Base-by-base conservation (phyloP, 345 rosid species). In the Salix suchowensis region DNA sequence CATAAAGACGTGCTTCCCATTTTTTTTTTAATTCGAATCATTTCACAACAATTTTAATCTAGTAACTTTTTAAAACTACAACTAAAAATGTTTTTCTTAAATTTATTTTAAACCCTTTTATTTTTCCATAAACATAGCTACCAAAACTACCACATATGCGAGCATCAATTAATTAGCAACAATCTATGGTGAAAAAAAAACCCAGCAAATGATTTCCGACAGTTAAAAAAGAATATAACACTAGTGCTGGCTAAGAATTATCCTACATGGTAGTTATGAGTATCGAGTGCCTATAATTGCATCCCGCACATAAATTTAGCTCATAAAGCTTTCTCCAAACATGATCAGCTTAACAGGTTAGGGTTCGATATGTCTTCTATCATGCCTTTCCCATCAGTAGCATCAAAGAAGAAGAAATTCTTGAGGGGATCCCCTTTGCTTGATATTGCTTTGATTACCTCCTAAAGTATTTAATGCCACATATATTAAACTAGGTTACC, bases 361-460 rank as follows among this genome's bases (percentile, higher is more conserved):
- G 82, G 80, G 73, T 71, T 79, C 19, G 94, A 83, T 77, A 93
- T 84, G 84, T 96, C 99, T 81, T 92, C 98, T 37, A 89, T 86
- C 23, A 91, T 73, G 79, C 99, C 96, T 91, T 93, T 93, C 71
- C 99, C 97, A 60, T 93, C 94, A 85, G 85, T 74, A 40, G 86
- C 92, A 86, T 96, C 98, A 61, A 88, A 96, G 88, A 80, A 93
- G 88, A 96, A 93, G 78, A 93, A 93, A 78, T 93, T 96, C 90
- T 96, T 92, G 70, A 96, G 79, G 4, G 98, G 99, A 34, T 84
- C 92, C 34, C 93, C 97, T 86, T 92, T 96, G 77, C 96, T 89
- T 7, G 98, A 93, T 83, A 96, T 87, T 7, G 87, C 92, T 84
- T 96, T 92, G 74, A 96, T 96, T 44, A 93, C 97, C 88, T 93